Percentiles rank a stretch among this genome's conserved stretches.
phyloP scores from a whole-genome alignment of 805 yeast species.

The Pichia sporocuriosa region DNA sequence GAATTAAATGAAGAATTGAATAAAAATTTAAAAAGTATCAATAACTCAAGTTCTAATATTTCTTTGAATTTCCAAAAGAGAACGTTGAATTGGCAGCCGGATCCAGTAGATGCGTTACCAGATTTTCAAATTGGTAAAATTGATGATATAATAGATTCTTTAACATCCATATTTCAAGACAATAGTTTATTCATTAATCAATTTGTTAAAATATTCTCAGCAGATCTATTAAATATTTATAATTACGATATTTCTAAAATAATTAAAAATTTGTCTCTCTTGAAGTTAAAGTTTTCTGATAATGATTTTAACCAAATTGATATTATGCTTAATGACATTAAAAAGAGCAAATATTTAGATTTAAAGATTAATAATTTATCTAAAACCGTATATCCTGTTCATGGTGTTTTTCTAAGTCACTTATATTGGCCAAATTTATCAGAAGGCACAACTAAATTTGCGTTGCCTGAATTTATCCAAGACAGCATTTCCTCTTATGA shows the following conservation, averaged over 20 bases:
- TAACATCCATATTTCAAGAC: constrained; percentile 66
- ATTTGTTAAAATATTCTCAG: constrained; percentile 54
- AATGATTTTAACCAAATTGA: constrained; percentile 60
- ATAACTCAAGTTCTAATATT: constrained; percentile 12
- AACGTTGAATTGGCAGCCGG: constrained; percentile 65
- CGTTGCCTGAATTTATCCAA: constrained; percentile 42
- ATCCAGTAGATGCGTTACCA: constrained; percentile 85
- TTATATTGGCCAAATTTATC: constrained; percentile 72
- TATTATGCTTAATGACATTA: constrained; percentile 76
- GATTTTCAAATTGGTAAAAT: constrained; percentile 61
- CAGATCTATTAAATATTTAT: constrained; percentile 40
- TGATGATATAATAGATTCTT: constrained; percentile 63
- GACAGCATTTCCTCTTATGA: constrained; percentile 37
- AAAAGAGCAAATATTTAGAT: constrained; percentile 47
- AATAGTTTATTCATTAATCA: constrained; percentile 62
- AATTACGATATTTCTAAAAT: constrained; percentile 37
- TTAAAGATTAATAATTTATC: constrained; percentile 5
- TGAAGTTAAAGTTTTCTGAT: constrained; percentile 51
- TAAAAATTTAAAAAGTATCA: constrained; percentile 15
- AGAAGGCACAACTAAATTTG: constrained; percentile 30
- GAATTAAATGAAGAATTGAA: constrained; percentile 52
- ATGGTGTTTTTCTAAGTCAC: constrained; percentile 63
- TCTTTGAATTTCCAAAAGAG: constrained; percentile 7
- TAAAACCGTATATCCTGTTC: constrained; percentile 32
- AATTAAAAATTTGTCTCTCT: constrained; percentile 38